Conservation (phyloP, 495 filamentous ascomycete genomes). For the Parathielavia appendiculata region DNA sequence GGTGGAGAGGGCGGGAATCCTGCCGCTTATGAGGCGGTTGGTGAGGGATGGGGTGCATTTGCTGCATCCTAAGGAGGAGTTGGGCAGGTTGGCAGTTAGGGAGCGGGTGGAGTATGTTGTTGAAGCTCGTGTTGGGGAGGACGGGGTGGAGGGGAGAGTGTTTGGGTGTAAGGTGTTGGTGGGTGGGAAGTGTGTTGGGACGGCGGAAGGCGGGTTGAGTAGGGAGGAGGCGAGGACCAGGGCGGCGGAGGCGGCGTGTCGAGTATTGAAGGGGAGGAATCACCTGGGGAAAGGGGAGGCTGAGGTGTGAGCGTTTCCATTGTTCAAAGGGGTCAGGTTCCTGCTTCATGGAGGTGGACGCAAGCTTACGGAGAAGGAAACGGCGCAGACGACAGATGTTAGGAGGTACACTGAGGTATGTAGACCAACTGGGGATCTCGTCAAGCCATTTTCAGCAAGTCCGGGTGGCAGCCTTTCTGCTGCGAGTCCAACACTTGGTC, state of each 20-base stretch:
- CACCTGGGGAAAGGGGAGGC: background rate
- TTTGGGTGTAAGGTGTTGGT: conserved; percentile 49
- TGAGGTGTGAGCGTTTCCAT: background rate
- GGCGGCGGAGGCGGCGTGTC: conserved; percentile 50
- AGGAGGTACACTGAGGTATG: too few relatives aligned
- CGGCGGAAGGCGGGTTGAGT: conserved; percentile 43
- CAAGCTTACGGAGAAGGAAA: too few relatives aligned
- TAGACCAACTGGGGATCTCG: too few relatives aligned
- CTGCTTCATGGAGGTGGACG: too few relatives aligned
- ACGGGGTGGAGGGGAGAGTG: conserved; percentile 22
- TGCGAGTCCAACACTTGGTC: too few relatives aligned
- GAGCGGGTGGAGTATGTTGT: conserved; percentile 49
- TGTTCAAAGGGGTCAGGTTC: too few relatives aligned
- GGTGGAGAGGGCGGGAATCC: conserved; percentile 58
- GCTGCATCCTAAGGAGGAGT: conserved; percentile 69
- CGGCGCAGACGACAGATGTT: too few relatives aligned
- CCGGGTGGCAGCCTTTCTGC: too few relatives aligned
- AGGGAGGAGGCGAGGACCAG: conserved; percentile 53
- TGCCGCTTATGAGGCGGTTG: conserved; percentile 57
- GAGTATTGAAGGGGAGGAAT: conserved; percentile 18
- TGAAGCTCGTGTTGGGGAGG: conserved; percentile 13
- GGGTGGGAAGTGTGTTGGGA: conserved; percentile 43
- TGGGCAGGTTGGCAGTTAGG: conserved; percentile 53
- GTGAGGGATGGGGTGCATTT: conserved; percentile 55
- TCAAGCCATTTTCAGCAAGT: too few relatives aligned